These are phyloP conservation scores for Biscogniauxia mediterranea DNA, from an alignment of 2,329 filamentous ascomycete species.

Conservation along the genomic window DNA sequence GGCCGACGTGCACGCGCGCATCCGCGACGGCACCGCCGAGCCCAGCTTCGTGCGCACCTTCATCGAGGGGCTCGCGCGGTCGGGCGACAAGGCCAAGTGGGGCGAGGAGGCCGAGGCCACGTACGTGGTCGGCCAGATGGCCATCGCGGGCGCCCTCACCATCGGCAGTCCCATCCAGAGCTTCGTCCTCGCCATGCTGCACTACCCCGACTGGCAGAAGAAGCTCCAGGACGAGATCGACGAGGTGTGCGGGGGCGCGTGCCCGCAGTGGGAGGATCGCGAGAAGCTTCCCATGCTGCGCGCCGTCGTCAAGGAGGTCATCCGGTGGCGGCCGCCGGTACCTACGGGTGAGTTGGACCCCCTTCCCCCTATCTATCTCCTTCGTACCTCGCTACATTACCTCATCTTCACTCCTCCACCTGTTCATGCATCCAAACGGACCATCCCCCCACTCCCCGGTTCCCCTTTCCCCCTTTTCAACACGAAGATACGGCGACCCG, in stretches of 20 bases:
- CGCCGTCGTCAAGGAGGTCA: slow-evolving; percentile 50
- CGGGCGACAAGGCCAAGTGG: slow-evolving; percentile 26
- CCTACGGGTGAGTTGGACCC: slow-evolving; percentile 42
- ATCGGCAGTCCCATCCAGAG: slow-evolving; percentile 45
- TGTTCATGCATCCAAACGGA: too few relatives aligned
- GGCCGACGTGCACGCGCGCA: slow-evolving; percentile 34
- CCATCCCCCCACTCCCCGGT: too few relatives aligned
- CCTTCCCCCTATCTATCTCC: too few relatives aligned
- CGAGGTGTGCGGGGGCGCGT: slow-evolving; percentile 38
- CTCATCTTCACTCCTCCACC: too few relatives aligned
- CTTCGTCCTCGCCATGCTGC: slow-evolving; percentile 39
- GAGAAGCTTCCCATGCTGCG: slow-evolving; percentile 45
- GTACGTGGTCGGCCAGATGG: slow-evolving; percentile 47
- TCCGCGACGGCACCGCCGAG: slow-evolving; percentile 32
- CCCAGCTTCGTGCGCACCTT: slow-evolving; percentile 45
- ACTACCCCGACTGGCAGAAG: slow-evolving; percentile 39
- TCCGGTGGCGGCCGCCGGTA: slow-evolving; percentile 54
- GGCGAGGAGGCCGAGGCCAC: slow-evolving; percentile 38
- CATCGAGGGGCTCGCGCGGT: slow-evolving; percentile 30
- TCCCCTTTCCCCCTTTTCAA: too few relatives aligned
- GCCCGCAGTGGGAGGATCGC: slow-evolving; percentile 47
- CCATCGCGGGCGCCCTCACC: slow-evolving; percentile 44
- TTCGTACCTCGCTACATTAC: too few relatives aligned
- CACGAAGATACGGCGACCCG: too few relatives aligned
- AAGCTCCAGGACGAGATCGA: slow-evolving; percentile 51